Evolutionary conservation across 768 basidiomycete genomes (phyloP).

Genomic region (Jaapia argillacea): DNA sequence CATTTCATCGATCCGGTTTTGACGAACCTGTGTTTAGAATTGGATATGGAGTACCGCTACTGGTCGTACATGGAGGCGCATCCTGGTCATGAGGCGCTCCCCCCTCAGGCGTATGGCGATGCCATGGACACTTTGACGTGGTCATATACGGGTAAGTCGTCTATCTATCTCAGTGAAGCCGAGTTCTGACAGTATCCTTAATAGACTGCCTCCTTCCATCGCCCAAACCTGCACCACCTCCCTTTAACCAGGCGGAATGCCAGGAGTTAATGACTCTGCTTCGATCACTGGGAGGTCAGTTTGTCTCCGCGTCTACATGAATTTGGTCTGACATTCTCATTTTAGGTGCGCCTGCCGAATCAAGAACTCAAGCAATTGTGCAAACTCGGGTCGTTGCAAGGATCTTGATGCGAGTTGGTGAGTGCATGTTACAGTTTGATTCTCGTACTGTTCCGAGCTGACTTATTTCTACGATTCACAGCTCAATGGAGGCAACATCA

Average conservation of each 20-base stretch:
- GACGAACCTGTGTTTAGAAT: conserved; percentile 29
- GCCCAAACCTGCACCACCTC: conserved; percentile 43
- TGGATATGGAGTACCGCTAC: conserved; percentile 71
- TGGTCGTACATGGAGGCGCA: conserved; percentile 77
- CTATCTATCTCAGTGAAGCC: too few species aligned
- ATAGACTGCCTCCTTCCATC: conserved; percentile 62
- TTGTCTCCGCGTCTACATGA: conserved; percentile 7
- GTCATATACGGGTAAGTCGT: conserved; percentile 59
- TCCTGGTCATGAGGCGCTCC: conserved; percentile 59
- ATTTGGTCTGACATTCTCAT: conserved; percentile 7
- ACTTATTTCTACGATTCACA: too few species aligned
- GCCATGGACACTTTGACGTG: conserved; percentile 72
- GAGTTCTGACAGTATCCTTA: background rate
- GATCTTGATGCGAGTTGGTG: conserved; percentile 58
- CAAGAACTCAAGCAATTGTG: conserved; percentile 34
- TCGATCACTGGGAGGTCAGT: conserved; percentile 24
- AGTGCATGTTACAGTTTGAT: conserved; percentile 15
- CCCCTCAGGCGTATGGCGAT: conserved; percentile 46
- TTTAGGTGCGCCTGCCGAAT: conserved; percentile 22
- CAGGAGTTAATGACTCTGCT: conserved; percentile 61
- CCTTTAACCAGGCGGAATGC: conserved; percentile 71
- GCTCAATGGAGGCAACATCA: conserved; percentile 64
- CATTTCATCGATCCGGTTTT: background rate
- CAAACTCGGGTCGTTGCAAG: conserved; percentile 60
- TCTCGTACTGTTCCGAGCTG: background rate